These are phyloP conservation scores for Leccinum sublutescens DNA, from an alignment of 768 basidiomycete genomes.

Conservation along the genomic window DNA sequence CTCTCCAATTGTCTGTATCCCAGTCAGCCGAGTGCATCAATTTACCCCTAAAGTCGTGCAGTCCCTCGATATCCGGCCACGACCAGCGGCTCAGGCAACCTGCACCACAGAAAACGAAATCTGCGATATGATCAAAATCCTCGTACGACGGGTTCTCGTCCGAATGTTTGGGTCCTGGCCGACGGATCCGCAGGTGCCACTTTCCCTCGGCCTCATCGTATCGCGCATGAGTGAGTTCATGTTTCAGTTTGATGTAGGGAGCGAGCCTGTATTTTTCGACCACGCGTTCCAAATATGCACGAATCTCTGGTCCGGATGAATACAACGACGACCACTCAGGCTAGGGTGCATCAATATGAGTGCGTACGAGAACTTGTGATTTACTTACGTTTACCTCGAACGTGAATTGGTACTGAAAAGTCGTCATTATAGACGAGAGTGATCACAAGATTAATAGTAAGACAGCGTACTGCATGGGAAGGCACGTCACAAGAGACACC, in stretches of 20 bases:
- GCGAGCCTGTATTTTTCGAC: conserved; percentile 56
- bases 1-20: conserved; percentile 47
- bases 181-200: conserved; percentile 53
- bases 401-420: conserved; percentile 53
- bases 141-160: conserved; percentile 31
- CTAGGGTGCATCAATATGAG: conserved; percentile 27
- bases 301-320: conserved; percentile 59
- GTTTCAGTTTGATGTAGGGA: conserved; percentile 52
- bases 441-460: neutral
- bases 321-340: conserved; percentile 63
- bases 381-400: conserved; percentile 50
- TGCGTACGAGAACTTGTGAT: neutral
- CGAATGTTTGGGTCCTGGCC: conserved; percentile 18
- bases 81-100: conserved; percentile 57
- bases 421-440: neutral
- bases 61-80: conserved; percentile 65
- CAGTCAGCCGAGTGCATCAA: conserved; percentile 65
- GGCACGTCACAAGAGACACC: conserved; percentile 65
- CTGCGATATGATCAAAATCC: conserved; percentile 51
- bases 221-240: conserved; percentile 50
- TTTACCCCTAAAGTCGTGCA: conserved; percentile 54
- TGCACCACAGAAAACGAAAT: conserved; percentile 56
- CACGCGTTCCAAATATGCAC: conserved; percentile 48
- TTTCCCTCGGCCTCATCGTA: conserved; percentile 52
- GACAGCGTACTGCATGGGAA: conserved; percentile 45